Evolutionary conservation across 1,139 yeast species (phyloP).

Genomic region (Petasospora rhodanensis): DNA sequence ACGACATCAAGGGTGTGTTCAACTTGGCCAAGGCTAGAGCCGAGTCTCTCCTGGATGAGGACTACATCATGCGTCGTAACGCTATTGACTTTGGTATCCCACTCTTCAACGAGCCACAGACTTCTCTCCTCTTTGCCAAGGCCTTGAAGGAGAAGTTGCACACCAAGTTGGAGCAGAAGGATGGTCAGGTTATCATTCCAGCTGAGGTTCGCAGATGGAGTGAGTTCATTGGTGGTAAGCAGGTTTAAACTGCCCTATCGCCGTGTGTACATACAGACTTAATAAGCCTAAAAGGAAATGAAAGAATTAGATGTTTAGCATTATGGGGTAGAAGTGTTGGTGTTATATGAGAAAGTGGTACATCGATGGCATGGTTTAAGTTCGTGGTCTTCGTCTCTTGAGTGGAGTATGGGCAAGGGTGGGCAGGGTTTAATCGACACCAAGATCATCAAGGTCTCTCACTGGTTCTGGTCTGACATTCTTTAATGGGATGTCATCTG

Average conservation of each 20-base stretch:
- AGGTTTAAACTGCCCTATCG: no score
- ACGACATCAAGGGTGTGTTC: constrained; percentile 81
- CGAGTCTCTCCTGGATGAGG: constrained; percentile 76
- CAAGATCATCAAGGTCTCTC: constrained; percentile 13
- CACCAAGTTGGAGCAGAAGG: constrained; percentile 40
- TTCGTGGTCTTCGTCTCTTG: no score
- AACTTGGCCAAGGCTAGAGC: constrained; percentile 92
- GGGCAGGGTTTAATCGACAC: constrained; percentile 22
- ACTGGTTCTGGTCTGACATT: constrained; percentile 21
- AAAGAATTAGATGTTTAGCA: no score
- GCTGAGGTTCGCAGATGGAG: constrained; percentile 92
- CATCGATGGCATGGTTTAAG: no score
- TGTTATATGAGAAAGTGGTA: no score
- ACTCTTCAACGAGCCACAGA: constrained; percentile 92
- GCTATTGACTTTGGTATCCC: constrained; percentile 98
- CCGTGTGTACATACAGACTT: no score
- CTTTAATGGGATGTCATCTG: constrained; percentile 19
- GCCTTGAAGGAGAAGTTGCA: constrained; percentile 74
- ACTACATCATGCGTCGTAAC: constrained; percentile 96
- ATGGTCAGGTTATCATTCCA: constrained; percentile 57
- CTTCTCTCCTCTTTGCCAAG: constrained; percentile 80
- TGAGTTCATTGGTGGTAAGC: constrained; percentile 90
- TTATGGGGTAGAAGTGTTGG: no score
- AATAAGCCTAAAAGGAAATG: no score
- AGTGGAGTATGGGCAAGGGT: no score